These are phyloP conservation scores for Carex cristatella DNA, from an alignment of 176 grass and related monocot genomes.

Conservation along the genomic window DNA sequence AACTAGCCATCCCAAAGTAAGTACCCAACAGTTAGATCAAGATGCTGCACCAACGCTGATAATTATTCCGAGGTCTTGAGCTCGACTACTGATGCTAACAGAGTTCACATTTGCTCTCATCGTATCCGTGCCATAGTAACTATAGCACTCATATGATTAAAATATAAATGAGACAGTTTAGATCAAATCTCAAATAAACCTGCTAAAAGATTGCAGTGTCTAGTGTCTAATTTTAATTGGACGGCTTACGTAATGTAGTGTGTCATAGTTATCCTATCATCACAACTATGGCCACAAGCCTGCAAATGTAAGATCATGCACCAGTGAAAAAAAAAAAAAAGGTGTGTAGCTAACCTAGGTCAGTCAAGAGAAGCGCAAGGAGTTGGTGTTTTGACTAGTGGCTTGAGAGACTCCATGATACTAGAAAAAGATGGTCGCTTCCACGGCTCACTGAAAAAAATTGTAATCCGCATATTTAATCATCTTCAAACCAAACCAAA, in stretches of 20 bases:
- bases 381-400: constrained; percentile 41
- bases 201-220: not conserved
- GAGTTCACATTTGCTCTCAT: not conserved
- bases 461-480: not conserved
- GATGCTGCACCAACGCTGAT: not conserved
- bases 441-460: constrained; percentile 53
- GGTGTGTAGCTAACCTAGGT: constrained; percentile 15
- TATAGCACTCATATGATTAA: not conserved
- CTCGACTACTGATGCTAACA: not conserved
- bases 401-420: constrained; percentile 73
- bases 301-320: not conserved
- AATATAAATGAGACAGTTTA: not conserved
- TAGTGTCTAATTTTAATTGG: not conserved
- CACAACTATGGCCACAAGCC: not conserved
- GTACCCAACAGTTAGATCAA: not conserved
- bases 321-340: not conserved
- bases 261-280: not conserved
- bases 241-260: not conserved
- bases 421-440: constrained; percentile 65
- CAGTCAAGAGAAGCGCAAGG: constrained; percentile 24
- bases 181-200: not conserved
- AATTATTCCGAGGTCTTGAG: not conserved
- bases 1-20: not conserved
- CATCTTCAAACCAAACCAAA: not conserved
- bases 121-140: not conserved